These are phyloP conservation scores for Mortierella sp. DNA, from an alignment of 371 early-diverging fungal genomes.

Conservation along the genomic window DNA sequence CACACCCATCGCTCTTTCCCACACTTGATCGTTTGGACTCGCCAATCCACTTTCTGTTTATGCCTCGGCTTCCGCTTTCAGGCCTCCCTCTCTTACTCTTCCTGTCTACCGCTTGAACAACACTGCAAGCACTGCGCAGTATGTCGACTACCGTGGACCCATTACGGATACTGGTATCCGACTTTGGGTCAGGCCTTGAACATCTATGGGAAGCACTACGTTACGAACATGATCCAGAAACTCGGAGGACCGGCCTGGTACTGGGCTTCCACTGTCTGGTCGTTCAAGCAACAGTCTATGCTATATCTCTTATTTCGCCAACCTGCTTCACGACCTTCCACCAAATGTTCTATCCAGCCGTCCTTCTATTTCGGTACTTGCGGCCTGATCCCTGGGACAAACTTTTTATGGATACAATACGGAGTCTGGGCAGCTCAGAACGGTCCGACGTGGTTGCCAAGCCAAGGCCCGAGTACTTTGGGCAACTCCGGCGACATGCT, in stretches of 20 bases:
- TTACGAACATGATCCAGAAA: conserved; percentile 3
- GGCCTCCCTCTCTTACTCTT: too few species aligned
- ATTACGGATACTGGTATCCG: conserved; percentile 15
- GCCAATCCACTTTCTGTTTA: too few species aligned
- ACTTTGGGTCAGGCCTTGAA: conserved; percentile 23
- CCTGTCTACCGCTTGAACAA: too few species aligned
- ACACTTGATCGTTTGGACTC: too few species aligned
- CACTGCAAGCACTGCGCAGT: neutral
- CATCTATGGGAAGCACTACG: conserved; percentile 25
- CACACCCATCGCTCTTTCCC: too few species aligned
- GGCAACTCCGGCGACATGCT: conserved; percentile 4
- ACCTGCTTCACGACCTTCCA: neutral
- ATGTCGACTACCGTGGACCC: conserved; percentile 3
- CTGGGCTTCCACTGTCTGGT: conserved; percentile 24
- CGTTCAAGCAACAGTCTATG: conserved; percentile 5
- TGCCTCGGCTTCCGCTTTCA: too few species aligned
- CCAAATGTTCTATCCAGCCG: conserved; percentile 21
- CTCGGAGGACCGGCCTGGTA: neutral
- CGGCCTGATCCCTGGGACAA: conserved; percentile 24
- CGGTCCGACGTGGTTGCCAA: conserved; percentile 38
- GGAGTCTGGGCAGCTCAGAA: conserved; percentile 20
- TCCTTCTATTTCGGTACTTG: conserved; percentile 18
- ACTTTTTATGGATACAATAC: conserved; percentile 21
- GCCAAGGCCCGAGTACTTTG: conserved; percentile 17
- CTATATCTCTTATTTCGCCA: conserved; percentile 1